Evolutionary conservation across 2,329 filamentous ascomycete genomes (phyloP).

Genomic region (Aspergillus versicolor): DNA sequence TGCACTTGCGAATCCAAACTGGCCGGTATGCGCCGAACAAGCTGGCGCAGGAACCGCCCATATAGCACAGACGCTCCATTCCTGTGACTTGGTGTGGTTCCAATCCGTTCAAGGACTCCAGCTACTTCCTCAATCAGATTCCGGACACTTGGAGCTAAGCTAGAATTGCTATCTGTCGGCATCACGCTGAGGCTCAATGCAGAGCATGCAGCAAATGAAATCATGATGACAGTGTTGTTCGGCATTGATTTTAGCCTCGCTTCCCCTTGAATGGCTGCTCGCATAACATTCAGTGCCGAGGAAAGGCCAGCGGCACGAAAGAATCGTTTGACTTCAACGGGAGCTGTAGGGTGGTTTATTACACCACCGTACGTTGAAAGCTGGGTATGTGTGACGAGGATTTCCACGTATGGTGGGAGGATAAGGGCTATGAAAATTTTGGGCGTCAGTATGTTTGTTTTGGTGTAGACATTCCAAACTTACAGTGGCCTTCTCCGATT

Average conservation of each 20-base stretch:
- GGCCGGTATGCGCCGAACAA: conserved; percentile 40
- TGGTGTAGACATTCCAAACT: conserved; percentile 12
- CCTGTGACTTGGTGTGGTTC: conserved; percentile 63
- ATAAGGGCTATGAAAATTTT: conserved; percentile 38
- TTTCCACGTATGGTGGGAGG: conserved; percentile 72
- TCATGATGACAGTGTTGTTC: conserved; percentile 77
- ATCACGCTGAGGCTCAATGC: conserved; percentile 64
- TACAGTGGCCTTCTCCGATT: conserved; percentile 56
- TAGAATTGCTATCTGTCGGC: conserved; percentile 55
- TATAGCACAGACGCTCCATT: conserved; percentile 65
- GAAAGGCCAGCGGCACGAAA: conserved; percentile 71
- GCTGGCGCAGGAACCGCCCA: conserved; percentile 55
- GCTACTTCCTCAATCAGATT: conserved; percentile 68
- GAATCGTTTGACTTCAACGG: conserved; percentile 68
- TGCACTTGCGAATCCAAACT: conserved; percentile 18
- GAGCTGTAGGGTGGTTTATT: conserved; percentile 71
- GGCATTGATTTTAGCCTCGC: conserved; percentile 70
- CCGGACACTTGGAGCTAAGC: conserved; percentile 62
- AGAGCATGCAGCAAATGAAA: conserved; percentile 71
- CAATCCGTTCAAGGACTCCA: conserved; percentile 67
- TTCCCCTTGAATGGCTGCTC: conserved; percentile 71
- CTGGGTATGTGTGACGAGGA: conserved; percentile 69
- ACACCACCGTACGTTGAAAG: conserved; percentile 73
- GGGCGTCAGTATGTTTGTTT: not conserved
- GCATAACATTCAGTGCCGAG: conserved; percentile 71